Conservation (phyloP, 306 rosid genomes). For the Trifolium repens region DNA sequence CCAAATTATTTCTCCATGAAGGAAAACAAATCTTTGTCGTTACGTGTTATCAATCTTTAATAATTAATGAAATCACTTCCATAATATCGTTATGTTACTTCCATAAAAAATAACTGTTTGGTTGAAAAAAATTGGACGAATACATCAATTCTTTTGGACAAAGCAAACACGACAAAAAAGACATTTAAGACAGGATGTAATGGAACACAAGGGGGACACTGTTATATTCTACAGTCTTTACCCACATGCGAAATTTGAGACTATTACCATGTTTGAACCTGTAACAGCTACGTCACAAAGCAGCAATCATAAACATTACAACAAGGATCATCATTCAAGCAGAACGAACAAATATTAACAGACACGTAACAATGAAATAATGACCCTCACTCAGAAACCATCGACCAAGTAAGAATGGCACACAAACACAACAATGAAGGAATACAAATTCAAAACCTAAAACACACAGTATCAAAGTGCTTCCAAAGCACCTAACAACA, state of each 20-base stretch:
- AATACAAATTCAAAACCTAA: constrained; percentile 29
- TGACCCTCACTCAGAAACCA: background rate
- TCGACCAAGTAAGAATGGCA: background rate
- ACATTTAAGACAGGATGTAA: background rate
- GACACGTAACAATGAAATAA: background rate
- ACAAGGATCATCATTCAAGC: background rate
- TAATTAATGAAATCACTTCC: background rate
- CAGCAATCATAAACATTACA: background rate
- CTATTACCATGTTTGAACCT: constrained; percentile 8
- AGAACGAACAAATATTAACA: background rate
- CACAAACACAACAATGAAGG: constrained; percentile 1
- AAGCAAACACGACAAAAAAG: constrained; percentile 4
- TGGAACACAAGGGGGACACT: background rate
- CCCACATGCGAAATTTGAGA: background rate
- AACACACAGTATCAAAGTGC: background rate
- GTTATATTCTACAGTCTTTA: background rate
- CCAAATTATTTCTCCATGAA: constrained; percentile 1
- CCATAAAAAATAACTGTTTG: background rate
- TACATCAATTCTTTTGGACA: background rate
- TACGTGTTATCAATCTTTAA: background rate
- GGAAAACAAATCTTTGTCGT: background rate
- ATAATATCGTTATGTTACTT: constrained; percentile 4
- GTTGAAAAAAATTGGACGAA: background rate
- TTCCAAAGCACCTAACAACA: background rate
- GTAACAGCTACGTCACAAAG: background rate